Evolutionary conservation across 306 rosid species (phyloP).

Genomic region (Cucurbita ficifolia): DNA sequence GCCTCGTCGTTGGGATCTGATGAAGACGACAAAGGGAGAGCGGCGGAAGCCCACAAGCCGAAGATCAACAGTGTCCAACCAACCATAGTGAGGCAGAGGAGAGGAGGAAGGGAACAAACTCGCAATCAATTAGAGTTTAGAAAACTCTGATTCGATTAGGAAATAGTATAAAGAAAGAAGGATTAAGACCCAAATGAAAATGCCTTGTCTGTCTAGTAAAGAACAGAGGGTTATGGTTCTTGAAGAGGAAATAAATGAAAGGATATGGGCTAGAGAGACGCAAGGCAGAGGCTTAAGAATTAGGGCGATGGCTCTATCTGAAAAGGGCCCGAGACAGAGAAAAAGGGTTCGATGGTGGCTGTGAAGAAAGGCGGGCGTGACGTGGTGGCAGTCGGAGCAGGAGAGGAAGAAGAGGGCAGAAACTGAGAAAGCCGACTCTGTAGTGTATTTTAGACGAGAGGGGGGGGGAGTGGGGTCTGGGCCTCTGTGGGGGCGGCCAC

Average conservation of each 20-base stretch:
- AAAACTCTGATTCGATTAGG: background rate
- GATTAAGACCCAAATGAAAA: background rate
- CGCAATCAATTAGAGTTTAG: background rate
- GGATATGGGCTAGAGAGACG: background rate
- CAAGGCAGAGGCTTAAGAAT: background rate
- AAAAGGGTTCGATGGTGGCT: background rate
- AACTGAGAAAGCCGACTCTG: background rate
- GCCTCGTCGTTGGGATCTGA: conserved; percentile 90
- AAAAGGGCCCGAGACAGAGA: background rate
- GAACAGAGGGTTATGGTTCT: background rate
- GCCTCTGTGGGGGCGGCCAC: conserved; percentile 4
- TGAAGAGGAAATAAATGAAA: background rate
- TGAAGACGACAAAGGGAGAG: conserved; percentile 23
- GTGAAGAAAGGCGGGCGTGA: background rate
- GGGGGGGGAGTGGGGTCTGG: background rate
- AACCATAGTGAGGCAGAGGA: conserved; percentile 20
- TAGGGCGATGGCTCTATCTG: background rate
- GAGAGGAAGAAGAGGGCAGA: background rate
- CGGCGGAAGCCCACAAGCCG: conserved; percentile 11
- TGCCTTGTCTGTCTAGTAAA: background rate
- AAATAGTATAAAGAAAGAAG: background rate
- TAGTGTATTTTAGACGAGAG: background rate
- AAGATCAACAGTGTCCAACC: conserved; percentile 19
- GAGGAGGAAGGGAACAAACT: background rate
- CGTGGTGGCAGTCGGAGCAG: background rate